These are phyloP conservation scores for Polychaeton citri DNA, from an alignment of 2,329 filamentous ascomycete species.

Conservation along the genomic window DNA sequence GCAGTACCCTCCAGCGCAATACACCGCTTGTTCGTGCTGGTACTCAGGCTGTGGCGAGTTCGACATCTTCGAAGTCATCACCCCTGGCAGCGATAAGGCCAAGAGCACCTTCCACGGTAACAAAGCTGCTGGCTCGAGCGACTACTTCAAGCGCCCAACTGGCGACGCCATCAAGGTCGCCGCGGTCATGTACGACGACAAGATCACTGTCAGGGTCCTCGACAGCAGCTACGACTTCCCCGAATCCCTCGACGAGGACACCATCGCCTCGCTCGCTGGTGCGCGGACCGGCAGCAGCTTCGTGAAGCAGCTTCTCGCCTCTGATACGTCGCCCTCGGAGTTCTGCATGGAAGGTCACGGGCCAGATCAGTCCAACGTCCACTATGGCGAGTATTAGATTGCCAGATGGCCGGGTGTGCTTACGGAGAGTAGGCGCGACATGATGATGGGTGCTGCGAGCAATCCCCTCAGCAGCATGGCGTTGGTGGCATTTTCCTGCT, in stretches of 20 bases:
- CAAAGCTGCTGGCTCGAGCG: constrained; percentile 49
- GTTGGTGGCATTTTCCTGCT: no score
- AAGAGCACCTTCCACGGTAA: constrained; percentile 58
- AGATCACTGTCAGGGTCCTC: constrained; percentile 43
- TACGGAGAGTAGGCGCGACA: no score
- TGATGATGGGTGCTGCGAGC: no score
- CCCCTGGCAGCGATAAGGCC: constrained; percentile 48
- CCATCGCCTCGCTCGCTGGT: constrained; percentile 13
- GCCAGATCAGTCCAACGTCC: background rate
- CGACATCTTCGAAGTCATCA: constrained; percentile 61
- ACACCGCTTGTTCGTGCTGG: constrained; percentile 55
- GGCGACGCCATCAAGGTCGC: constrained; percentile 49
- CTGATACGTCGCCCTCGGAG: background rate
- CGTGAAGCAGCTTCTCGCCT: background rate
- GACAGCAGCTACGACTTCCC: constrained; percentile 26
- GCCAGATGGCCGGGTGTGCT: no score
- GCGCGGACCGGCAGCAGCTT: no score
- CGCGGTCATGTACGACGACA: constrained; percentile 44
- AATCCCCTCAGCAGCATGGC: no score
- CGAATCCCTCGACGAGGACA: constrained; percentile 18
- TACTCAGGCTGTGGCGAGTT: constrained; percentile 56
- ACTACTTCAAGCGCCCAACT: constrained; percentile 58
- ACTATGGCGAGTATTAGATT: background rate
- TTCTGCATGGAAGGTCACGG: background rate
- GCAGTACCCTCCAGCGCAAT: constrained; percentile 46